Evolutionary conservation across 805 yeast genomes (phyloP).

Genomic region (Sugiyamaella marilandica): DNA sequence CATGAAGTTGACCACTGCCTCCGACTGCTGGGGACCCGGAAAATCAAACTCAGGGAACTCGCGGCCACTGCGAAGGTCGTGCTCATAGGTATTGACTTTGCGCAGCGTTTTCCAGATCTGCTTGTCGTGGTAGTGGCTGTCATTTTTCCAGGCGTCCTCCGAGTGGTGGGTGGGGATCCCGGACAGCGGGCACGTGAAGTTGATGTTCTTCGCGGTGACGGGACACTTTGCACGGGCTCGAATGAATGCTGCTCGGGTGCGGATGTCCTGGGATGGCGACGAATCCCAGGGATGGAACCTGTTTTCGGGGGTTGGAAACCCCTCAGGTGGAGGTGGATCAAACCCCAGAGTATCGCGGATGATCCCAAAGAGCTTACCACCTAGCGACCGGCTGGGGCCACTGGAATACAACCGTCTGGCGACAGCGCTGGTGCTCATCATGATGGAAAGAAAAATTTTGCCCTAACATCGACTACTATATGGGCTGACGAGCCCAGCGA

Average conservation of each 20-base stretch:
- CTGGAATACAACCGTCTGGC: neutral
- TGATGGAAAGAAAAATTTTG: neutral
- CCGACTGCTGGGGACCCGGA: constrained; percentile 74
- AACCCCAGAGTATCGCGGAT: constrained; percentile 43
- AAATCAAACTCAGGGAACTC: constrained; percentile 93
- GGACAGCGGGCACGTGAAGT: constrained; percentile 84
- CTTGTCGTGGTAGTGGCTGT: constrained; percentile 61
- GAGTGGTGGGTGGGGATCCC: constrained; percentile 97
- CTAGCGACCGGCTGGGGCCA: constrained; percentile 8
- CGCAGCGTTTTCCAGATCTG: constrained; percentile 69
- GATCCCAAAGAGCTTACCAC: constrained; percentile 18
- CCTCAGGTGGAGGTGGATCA: constrained; percentile 60
- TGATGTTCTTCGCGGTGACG: constrained; percentile 72
- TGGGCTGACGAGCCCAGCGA: no score
- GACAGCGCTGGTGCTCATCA: neutral
- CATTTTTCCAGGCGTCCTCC: constrained; percentile 82
- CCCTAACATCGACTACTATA: neutral
- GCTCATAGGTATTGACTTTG: constrained; percentile 89
- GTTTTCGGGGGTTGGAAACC: constrained; percentile 65
- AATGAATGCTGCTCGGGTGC: constrained; percentile 88
- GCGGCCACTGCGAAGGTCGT: constrained; percentile 90
- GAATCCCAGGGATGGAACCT: constrained; percentile 87
- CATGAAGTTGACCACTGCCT: constrained; percentile 65
- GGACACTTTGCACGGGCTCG: constrained; percentile 88
- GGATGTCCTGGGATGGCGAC: constrained; percentile 80